Evolutionary conservation across 768 basidiomycete genomes (phyloP), one percentile per base, ranked within the genome.

Genomic region (Auricularia sp.): DNA sequence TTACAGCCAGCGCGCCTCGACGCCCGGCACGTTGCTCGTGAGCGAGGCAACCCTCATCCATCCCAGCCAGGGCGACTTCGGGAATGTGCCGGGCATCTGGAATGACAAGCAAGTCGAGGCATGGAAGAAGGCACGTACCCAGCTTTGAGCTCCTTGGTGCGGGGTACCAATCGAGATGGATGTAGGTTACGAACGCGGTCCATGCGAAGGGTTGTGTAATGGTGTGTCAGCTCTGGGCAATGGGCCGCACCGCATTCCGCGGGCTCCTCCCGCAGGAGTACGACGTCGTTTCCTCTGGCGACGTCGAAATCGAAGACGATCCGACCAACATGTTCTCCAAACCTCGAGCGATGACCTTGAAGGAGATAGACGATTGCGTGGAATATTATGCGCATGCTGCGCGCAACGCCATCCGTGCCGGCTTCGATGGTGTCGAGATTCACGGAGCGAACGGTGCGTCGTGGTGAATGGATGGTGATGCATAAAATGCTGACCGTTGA

Each of bases 381-480:
- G 43, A 74, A n/a, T 72, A 80, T 8, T 88, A 81, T 68, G 81
- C 77, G 3, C 73, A 77, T 16, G 85, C 83, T 2, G 85, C 87
- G 3, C 74, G 74, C 34, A 84, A 84, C 63, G 84, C 84, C 10
- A 76, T 86, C 4, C 69, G 77, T 58, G 87, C 87, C 34, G 87
- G 85, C 0, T 90, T 90, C 66, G 88, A 90, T 66, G 89, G 87
- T 16, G 76, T 83, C 3, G 83, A 86, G 73, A 67, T 69, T n/a
- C 68, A 67, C 47, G 34, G 64, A 1, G 74, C 73, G 36, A 72
- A 73, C 54, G 74, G 56, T 59, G 56, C 14, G 56, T 29, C 29
- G 29, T 29, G 29, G 29, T 29, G 29, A 29, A 29, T 29, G 29
- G 29, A 29, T 29, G 29, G 29, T 29, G 29, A 29, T 29, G 29